phyloP scores from a whole-genome alignment of 169 alveolate species.

The Plasmodium inui region DNA sequence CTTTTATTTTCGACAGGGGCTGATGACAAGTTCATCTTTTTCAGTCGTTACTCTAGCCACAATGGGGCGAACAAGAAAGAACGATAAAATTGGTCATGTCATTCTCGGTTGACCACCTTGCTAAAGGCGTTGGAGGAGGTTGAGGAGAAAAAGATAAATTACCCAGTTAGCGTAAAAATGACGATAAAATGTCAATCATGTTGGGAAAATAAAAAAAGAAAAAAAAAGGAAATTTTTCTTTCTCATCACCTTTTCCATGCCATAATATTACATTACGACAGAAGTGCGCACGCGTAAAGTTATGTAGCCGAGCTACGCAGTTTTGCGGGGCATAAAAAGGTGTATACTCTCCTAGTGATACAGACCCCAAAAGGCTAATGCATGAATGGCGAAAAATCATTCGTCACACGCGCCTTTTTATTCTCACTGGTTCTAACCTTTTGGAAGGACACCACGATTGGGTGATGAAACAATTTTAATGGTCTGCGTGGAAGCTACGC shows the following conservation, averaged over 20 bases:
- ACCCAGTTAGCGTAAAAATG: background rate
- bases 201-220: background rate
- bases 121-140: background rate
- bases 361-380: background rate
- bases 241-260: background rate
- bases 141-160: background rate
- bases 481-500: background rate
- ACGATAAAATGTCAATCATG: background rate
- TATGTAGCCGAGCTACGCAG: background rate
- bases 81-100: background rate
- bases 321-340: background rate
- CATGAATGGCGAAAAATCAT: background rate
- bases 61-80: background rate
- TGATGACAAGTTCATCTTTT: constrained; percentile 21
- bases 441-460: background rate
- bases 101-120: background rate
- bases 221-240: background rate
- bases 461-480: background rate
- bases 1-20: constrained; percentile 26
- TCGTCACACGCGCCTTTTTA: background rate
- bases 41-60: background rate
- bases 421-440: background rate
- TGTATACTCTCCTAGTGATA: background rate
- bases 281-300: background rate
- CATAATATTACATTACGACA: background rate